phyloP scores from a whole-genome alignment of 345 rosid genomes.

The Eutrema heterophyllum region DNA sequence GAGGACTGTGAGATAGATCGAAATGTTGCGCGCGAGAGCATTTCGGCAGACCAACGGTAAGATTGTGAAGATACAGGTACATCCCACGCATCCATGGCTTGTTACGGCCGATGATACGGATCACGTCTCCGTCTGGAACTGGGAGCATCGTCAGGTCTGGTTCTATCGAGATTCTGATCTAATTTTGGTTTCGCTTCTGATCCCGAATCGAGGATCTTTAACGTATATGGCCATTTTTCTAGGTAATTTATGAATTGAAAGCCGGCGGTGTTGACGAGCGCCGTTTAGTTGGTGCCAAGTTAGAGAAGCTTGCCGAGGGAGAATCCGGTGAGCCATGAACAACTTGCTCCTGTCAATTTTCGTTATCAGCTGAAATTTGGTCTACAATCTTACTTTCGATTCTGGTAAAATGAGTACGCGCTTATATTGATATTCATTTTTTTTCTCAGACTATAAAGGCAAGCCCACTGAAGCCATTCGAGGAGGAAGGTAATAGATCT shows the following conservation, averaged over 20 bases:
- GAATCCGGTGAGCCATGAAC: slow-evolving; percentile 53
- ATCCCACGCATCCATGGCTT: slow-evolving; percentile 99
- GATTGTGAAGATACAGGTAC: slow-evolving; percentile 91
- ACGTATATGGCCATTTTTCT: neutral
- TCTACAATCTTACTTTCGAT: neutral
- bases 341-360: neutral
- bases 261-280: slow-evolving; percentile 98
- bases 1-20: neutral
- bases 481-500: slow-evolving; percentile 73
- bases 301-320: slow-evolving; percentile 99
- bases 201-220: neutral
- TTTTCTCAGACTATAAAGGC: slow-evolving; percentile 55
- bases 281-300: slow-evolving; percentile 90
- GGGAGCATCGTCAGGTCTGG: slow-evolving; percentile 96
- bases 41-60: slow-evolving; percentile 76
- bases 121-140: slow-evolving; percentile 97
- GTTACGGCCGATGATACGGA: slow-evolving; percentile 95
- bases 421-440: neutral
- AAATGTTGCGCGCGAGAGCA: slow-evolving; percentile 88
- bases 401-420: neutral
- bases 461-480: slow-evolving; percentile 91
- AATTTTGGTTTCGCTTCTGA: neutral
- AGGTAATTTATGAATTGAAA: slow-evolving; percentile 93
- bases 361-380: neutral
- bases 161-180: neutral